A percentile compares a stretch with the other conserved stretches of the same genome.
Conservation (phyloP, 441 rosid genomes). For the Populus tomentosa region DNA sequence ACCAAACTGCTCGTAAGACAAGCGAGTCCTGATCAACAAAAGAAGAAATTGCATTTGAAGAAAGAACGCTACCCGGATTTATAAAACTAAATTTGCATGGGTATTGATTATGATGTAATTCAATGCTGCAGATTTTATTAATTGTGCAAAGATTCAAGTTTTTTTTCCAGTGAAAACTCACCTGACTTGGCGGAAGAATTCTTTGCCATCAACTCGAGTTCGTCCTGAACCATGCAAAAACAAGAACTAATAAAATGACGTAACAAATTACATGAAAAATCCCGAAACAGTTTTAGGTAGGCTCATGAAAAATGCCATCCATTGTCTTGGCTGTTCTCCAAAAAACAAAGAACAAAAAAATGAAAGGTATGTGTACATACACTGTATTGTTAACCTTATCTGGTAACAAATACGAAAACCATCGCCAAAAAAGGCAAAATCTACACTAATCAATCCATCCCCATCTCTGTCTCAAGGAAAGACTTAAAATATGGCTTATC, state of each 20-base stretch:
- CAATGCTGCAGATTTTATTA: background rate
- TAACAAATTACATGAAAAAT: background rate
- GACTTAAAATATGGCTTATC: background rate
- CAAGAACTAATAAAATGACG: background rate
- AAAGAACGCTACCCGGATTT: no score
- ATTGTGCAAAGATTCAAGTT: background rate
- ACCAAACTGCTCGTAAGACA: slow-evolving; percentile 89
- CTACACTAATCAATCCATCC: background rate
- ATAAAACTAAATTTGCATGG: background rate
- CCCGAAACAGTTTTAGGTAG: background rate
- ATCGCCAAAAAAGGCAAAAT: no score
- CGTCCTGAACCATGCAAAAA: slow-evolving; percentile 46
- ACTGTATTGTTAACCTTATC: no score
- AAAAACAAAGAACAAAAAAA: background rate
- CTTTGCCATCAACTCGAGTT: slow-evolving; percentile 86
- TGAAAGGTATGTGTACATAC: no score
- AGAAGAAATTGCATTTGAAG: no score
- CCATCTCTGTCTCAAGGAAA: background rate
- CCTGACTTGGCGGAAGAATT: slow-evolving; percentile 97
- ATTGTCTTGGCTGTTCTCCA: background rate
- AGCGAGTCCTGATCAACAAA: slow-evolving; percentile 53
- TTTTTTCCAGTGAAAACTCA: slow-evolving; percentile 19
- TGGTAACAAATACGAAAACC: no score
- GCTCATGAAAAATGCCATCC: background rate
- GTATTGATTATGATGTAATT: background rate